Percentiles rank a stretch among this genome's conserved stretches.
Conservation (phyloP, 1,139 yeast genomes). For the Kurtzmaniella quercitrusa region DNA sequence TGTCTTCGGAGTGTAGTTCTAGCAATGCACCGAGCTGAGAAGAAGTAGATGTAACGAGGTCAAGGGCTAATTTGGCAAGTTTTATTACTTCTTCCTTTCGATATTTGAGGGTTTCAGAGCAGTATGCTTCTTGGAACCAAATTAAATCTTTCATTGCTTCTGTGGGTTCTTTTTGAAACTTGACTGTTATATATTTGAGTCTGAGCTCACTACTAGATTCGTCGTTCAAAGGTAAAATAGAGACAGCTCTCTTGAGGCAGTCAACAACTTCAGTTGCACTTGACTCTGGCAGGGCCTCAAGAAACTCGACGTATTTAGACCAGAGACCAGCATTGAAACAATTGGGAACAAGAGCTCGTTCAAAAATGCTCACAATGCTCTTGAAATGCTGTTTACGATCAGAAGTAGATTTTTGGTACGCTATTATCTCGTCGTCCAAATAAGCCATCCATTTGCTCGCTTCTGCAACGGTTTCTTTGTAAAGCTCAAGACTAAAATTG, state of each 20-base stretch:
- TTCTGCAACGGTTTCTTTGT: slow-evolving; percentile 26
- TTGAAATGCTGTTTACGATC: slow-evolving; percentile 8
- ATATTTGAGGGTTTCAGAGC: neutral
- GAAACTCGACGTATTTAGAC: slow-evolving; percentile 51
- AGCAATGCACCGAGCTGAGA: neutral
- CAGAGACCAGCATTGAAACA: slow-evolving; percentile 50
- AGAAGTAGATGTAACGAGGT: neutral
- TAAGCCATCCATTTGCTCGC: slow-evolving; percentile 48
- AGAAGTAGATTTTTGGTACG: slow-evolving; percentile 3
- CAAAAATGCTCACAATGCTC: slow-evolving; percentile 40
- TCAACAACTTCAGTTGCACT: slow-evolving; percentile 10
- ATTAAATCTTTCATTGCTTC: neutral
- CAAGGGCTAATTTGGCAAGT: neutral
- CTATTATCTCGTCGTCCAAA: slow-evolving; percentile 38
- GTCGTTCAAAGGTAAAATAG: slow-evolving; percentile 20
- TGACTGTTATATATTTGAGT: neutral
- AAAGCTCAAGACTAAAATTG: slow-evolving; percentile 36
- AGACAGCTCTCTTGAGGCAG: slow-evolving; percentile 40
- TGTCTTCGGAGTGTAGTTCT: neutral
- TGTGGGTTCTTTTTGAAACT: neutral
- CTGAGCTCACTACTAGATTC: neutral
- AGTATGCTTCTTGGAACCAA: neutral
- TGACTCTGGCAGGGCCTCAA: slow-evolving; percentile 11
- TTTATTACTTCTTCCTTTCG: neutral
- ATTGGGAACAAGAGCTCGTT: slow-evolving; percentile 58